These are phyloP conservation scores for Leptographium galeiforme DNA, from an alignment of 2,329 filamentous ascomycete species.

Conservation along the genomic window DNA sequence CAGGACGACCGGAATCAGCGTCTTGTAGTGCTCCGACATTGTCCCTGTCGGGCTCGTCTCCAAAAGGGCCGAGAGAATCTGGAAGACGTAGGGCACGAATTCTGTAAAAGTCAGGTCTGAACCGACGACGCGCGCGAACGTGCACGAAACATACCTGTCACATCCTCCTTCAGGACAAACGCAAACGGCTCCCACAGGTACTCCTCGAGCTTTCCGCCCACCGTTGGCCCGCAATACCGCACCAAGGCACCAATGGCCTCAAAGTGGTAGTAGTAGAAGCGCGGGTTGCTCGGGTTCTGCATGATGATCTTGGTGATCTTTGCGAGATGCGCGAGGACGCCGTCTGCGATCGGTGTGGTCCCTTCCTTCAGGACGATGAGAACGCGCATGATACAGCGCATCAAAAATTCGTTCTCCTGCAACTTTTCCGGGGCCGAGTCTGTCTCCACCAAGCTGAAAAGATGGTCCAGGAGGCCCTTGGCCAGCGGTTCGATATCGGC, in stretches of 20 bases:
- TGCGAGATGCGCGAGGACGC: slow-evolving; percentile 70
- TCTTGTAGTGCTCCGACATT: slow-evolving; percentile 69
- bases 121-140: slow-evolving; percentile 2
- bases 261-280: slow-evolving; percentile 98
- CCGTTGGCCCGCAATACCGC: slow-evolving; percentile 49
- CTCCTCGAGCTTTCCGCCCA: slow-evolving; percentile 63
- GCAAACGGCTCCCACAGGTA: slow-evolving; percentile 76
- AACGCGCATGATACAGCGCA: slow-evolving; percentile 97
- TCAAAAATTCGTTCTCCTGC: slow-evolving; percentile 96
- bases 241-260: slow-evolving; percentile 87
- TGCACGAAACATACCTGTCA: slow-evolving; percentile 44
- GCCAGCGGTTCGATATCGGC: slow-evolving; percentile 68
- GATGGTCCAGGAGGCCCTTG: slow-evolving; percentile 74
- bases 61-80: slow-evolving; percentile 80
- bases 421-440: slow-evolving; percentile 79
- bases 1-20: slow-evolving; percentile 64
- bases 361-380: slow-evolving; percentile 85
- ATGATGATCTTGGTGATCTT: slow-evolving; percentile 86
- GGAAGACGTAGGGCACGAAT: slow-evolving; percentile 93
- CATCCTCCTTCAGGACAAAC: slow-evolving; percentile 63
- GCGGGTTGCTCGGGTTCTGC: slow-evolving; percentile 89
- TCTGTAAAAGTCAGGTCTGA: slow-evolving; percentile 37
- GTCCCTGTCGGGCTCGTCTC: slow-evolving; percentile 72
- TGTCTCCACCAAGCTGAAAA: slow-evolving; percentile 84
- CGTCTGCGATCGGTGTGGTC: slow-evolving; percentile 59